Evolutionary conservation across 768 basidiomycete genomes (phyloP), one percentile per base, ranked within the genome.

Genomic region (Rhizopogon vinicolor): DNA sequence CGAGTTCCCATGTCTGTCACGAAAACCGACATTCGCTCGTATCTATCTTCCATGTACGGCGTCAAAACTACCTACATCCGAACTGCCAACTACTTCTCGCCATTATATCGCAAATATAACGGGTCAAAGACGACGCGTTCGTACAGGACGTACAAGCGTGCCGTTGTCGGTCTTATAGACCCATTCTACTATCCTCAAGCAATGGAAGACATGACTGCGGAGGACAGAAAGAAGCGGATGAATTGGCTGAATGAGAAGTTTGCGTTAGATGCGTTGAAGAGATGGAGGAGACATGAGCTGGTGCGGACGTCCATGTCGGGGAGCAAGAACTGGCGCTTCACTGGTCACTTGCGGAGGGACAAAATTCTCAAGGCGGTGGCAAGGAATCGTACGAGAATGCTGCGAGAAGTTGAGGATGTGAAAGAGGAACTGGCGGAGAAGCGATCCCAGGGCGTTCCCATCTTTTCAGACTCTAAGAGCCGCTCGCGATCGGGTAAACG

Each of bases 121-220:
- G 61, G 69, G 46, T 69, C 67, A 42, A 60, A 70, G 12, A 61
- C 69, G 33, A 58, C 70, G 46, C 45, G 72, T 64, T 44, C 71
- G 51, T 59, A 79, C 62, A 78, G 77, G 61, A 86, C 86, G 19
- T 95, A 92, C 76, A 98, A 98, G 68, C 87, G 91, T 37, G 93
- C 93, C 3, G 85, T 96, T 37, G 92, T 98, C 19, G 94, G 94
- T 29, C 79, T 98, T 54, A 83, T 87, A 25, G 87, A 95, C 60
- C 94, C 94, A 1, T 98, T 98, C 77, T 93, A 95, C 75, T 96
- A 93, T 67, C 94, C 94, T 0, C 82, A 81, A 52, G 82, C 87
- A 44, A 56, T 85, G 57, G 91, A 89, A 64, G 93, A 93, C 68
- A 89, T 96, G 87, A 66, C 62, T 50, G 65, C 61, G n/a, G 70